Base-by-base conservation (phyloP, 371 early-diverging fungal species). In the Umbelopsis sp. region DNA sequence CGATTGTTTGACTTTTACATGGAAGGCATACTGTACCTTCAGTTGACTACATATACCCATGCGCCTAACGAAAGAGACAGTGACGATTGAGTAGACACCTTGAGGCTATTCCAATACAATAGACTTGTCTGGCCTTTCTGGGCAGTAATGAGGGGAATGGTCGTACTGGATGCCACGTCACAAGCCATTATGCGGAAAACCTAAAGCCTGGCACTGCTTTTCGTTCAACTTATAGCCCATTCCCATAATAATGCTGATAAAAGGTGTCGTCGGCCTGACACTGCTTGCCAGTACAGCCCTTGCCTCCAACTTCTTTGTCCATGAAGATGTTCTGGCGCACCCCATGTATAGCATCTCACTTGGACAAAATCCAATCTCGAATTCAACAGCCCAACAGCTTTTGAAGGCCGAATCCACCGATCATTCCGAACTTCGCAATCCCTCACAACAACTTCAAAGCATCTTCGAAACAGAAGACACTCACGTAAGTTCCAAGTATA, bases 251-350 rank as follows among this genome's bases (percentile, higher is more conserved):
- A 57, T 57, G 57, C 5, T 57, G 57, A 29, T 57, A 35, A 57
- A 57, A 29, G 29, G 57, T 29, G 29, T 35, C 22, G n/a, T 35
- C 5, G 12, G 57, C 35, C 14, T 57, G 35, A 35, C 57, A 14
- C 16, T 57, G 5, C 35, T 57, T 7, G 18, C 57, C 29, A 35
- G 57, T 57, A 35, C 35, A 3, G 57, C n/a, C 11, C 4, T 57
- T 57, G 57, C 57, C 14, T 57, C 57, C 18, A 57, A 57, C 46
- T 74, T 74, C 24, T 84, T 80, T 71, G 82, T 84, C 14, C 80
- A 81, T 74, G 83, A 86, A 46, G 88, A 88, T 63, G 68, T 84
- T 29, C 68, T 86, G 9, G 80, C 86, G 8, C 79, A 80, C 70
- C 86, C 88, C 1, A 78, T 80, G 20, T 88, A 84, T 63, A 35